Conservation (phyloP, 1,284 basidiomycete species). For the Trichosporon ovoides region DNA sequence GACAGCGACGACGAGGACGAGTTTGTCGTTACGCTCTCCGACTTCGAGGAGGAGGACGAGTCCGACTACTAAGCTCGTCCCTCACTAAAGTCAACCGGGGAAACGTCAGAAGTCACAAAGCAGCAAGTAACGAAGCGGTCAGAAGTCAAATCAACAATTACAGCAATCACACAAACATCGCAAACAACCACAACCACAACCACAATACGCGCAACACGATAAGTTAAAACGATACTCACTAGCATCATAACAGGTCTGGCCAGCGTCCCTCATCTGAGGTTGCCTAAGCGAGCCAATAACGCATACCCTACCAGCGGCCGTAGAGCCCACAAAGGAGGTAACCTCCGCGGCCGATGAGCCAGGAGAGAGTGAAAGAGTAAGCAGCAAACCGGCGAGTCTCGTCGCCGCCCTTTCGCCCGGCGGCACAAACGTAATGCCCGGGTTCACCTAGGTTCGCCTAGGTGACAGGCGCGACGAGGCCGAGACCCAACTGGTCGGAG, state of each 20-base stretch:
- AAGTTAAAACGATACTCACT: background rate
- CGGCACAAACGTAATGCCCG: background rate
- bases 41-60: background rate
- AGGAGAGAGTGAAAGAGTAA: background rate
- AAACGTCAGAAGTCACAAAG: background rate
- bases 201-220: background rate
- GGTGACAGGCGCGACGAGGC: background rate
- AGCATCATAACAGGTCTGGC: constrained; percentile 2
- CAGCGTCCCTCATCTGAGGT: background rate
- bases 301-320: background rate
- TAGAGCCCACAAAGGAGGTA: background rate
- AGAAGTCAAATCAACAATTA: background rate
- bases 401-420: too few species aligned
- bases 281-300: background rate
- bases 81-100: background rate
- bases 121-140: background rate
- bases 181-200: background rate
- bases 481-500: constrained; percentile 4
- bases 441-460: background rate
- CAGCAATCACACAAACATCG: background rate
- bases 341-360: background rate
- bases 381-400: background rate
- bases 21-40: background rate
- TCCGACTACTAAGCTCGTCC: background rate
- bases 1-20: background rate